Base-by-base conservation (phyloP, 2,329 filamentous ascomycete species). In the Aspergillus sp. region DNA sequence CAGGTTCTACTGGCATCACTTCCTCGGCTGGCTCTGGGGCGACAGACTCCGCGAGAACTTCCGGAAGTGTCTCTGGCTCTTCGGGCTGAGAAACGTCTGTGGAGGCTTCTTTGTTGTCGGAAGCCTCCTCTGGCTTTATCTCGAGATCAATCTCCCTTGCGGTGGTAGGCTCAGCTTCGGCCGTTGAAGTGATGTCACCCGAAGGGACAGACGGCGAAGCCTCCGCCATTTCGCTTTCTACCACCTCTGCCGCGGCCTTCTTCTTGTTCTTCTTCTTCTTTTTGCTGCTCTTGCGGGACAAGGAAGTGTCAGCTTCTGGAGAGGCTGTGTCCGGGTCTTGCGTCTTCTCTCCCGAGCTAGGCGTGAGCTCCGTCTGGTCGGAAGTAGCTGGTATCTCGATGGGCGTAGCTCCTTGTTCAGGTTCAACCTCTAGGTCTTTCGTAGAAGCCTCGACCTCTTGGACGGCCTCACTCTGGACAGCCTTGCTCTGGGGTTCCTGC, bases 201-300 rank as follows among this genome's bases (percentile, higher is more conserved):
- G 21, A 46, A 31, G 46, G 6, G 9, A 54, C 56, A 45, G 48
- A 34, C 14, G 48, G 43, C 34, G 49, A 6, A 7, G 34, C 19
- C 31, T 54, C 49, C 2, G 40, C 32, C 7, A 49, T 4, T 40
- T 60, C 57, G 4, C 54, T 54, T 19, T 23, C 34, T 5, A 43
- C 21, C 5, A 36, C 25, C 32, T 55, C 54, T 10, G 44, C 36
- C 25, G 34, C 43, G 31, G 43, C 53, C 46, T 63, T 60, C 11
- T 55, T 53, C 50, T 56, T 59, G 42, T 59, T 63, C 42, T 64
- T 62, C 51, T 61, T 61, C 49, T 57, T 61, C 49, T 60, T 60
- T 34, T 59, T 64, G 52, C 58, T 59, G 19, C 16, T 48, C 29
- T 57, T 60, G 34, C 58, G 56, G 5, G 52, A 52, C 5, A 57